Evolutionary conservation across 768 basidiomycete genomes (phyloP).

Genomic region (Lentinula sp.): DNA sequence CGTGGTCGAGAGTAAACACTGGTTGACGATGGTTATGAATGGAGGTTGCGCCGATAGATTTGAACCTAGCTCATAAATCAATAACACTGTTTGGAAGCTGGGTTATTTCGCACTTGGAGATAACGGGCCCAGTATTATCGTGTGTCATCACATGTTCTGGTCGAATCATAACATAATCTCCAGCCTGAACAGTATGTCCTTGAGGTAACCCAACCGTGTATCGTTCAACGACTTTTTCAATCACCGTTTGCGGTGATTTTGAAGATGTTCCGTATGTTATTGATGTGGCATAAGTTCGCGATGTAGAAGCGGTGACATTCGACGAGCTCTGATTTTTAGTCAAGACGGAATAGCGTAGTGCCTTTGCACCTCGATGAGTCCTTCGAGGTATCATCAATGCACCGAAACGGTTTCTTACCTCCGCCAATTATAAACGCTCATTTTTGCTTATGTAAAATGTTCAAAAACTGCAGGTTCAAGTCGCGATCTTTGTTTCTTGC

Average conservation of each 20-base stretch:
- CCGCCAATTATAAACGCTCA: too few species aligned
- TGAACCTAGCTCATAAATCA: conserved; percentile 54
- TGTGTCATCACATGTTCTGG: conserved; percentile 99
- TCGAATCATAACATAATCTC: conserved; percentile 99
- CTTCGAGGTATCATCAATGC: background rate
- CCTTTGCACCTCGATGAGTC: background rate
- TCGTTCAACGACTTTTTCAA: conserved; percentile 97
- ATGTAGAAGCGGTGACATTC: background rate
- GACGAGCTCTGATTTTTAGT: background rate
- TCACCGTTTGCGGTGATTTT: conserved; percentile 68
- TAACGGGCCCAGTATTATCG: conserved; percentile 97
- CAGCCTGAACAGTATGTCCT: conserved; percentile 79
- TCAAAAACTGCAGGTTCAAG: too few species aligned
- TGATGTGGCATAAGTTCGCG: background rate
- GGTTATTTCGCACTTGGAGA: conserved; percentile 65
- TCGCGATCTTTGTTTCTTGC: too few species aligned
- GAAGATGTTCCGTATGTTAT: background rate
- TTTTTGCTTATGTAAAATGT: too few species aligned
- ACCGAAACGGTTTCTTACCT: too few species aligned
- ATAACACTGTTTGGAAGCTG: too few species aligned
- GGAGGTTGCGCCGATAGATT: conserved; percentile 85
- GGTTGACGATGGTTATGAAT: conserved; percentile 79
- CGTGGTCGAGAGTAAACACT: conserved; percentile 97
- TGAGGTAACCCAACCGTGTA: conserved; percentile 87
- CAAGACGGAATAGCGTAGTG: background rate